Conservation (phyloP, 2,329 filamentous ascomycete genomes). For the Leptographium galeiforme region DNA sequence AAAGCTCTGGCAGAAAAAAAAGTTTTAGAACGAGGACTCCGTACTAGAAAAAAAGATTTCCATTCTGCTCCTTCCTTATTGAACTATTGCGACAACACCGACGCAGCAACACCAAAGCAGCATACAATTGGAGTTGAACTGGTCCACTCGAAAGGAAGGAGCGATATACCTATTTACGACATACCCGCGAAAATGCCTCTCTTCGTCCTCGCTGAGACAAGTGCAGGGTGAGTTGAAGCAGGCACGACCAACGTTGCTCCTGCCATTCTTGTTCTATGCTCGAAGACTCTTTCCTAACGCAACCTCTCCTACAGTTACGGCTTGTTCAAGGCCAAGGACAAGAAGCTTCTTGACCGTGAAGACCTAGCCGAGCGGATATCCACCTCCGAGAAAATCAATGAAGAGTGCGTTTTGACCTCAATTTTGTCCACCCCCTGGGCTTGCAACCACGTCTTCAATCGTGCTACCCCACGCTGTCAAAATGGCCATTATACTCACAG, state of each 20-base stretch:
- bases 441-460: not conserved
- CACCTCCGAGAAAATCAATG: slow-evolving; percentile 72
- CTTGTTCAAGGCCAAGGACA: slow-evolving; percentile 96
- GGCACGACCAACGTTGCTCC: not conserved
- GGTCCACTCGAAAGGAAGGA: not conserved
- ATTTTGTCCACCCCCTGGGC: too few relatives aligned
- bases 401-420: slow-evolving; percentile 49
- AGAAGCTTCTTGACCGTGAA: slow-evolving; percentile 89
- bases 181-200: slow-evolving; percentile 55
- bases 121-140: not conserved
- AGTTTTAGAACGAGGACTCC: slow-evolving; percentile 10
- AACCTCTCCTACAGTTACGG: slow-evolving; percentile 60
- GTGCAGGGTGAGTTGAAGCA: slow-evolving; percentile 49
- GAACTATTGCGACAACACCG: slow-evolving; percentile 7
- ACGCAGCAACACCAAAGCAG: not conserved
- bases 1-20: slow-evolving; percentile 14
- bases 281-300: slow-evolving; percentile 1
- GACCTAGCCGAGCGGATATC: slow-evolving; percentile 58
- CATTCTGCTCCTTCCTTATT: slow-evolving; percentile 4
- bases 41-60: slow-evolving; percentile 10
- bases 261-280: slow-evolving; percentile 1
- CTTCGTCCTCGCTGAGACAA: slow-evolving; percentile 88
- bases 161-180: not conserved
- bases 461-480: not conserved
- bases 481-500: not conserved